A percentile compares a stretch with the other conserved stretches of the same genome.
phyloP scores from a whole-genome alignment of 2,329 filamentous ascomycete genomes.

The Nothomitra cinnamomea region DNA sequence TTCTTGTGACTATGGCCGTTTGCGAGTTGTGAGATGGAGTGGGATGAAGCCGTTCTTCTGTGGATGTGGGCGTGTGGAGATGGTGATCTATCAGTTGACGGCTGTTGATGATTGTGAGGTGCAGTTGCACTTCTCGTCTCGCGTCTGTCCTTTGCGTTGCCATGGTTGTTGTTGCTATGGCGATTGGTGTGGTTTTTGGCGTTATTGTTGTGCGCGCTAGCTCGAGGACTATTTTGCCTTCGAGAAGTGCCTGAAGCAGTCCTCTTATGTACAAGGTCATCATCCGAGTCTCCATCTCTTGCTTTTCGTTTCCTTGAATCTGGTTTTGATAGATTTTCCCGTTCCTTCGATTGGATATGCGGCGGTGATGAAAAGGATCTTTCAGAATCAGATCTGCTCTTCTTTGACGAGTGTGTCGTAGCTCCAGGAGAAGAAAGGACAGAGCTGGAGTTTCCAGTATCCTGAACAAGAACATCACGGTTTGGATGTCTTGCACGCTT shows the following conservation, averaged over 20 bases:
- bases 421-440: slow-evolving; percentile 11
- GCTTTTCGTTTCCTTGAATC: slow-evolving; percentile 9
- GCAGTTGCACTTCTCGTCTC: slow-evolving; percentile 1
- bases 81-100: slow-evolving; percentile 28
- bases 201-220: neutral
- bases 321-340: neutral
- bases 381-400: slow-evolving; percentile 8
- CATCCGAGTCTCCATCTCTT: slow-evolving; percentile 2
- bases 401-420: slow-evolving; percentile 10
- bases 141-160: slow-evolving; percentile 1
- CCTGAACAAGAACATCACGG: neutral
- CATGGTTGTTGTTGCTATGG: slow-evolving; percentile 2
- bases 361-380: slow-evolving; percentile 12
- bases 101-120: slow-evolving; percentile 1
- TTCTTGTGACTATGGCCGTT: slow-evolving; percentile 28
- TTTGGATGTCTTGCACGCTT: neutral
- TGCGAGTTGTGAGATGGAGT: slow-evolving; percentile 35
- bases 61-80: slow-evolving; percentile 44
- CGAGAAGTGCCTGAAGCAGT: slow-evolving; percentile 7
- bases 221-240: slow-evolving; percentile 8
- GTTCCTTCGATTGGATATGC: slow-evolving; percentile 7
- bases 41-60: slow-evolving; percentile 46
- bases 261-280: neutral
- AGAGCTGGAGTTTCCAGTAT: slow-evolving; percentile 9
- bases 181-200: neutral